Evolutionary conservation across 2,329 filamentous ascomycete genomes (phyloP), one percentile per base, ranked within the genome.

Genomic region (Zymoseptoria crescenta): DNA sequence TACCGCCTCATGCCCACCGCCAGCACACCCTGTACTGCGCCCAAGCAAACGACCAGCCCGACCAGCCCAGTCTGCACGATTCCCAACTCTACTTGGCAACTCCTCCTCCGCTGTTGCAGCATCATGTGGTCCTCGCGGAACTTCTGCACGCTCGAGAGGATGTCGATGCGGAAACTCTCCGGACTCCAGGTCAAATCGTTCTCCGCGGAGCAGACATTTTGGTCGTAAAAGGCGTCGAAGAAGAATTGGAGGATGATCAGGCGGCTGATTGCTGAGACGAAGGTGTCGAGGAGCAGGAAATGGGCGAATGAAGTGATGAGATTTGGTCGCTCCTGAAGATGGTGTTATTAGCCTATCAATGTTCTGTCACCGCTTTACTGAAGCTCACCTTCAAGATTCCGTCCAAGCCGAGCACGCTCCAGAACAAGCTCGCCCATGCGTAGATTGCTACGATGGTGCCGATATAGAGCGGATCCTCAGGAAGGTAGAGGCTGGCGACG

Each of bases 401-500:
- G 20, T 60, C 58, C 28, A 69, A 52, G 28, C 67, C 67, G 24
- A 69, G 50, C 16, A 64, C 49, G 41, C 65, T 67, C 59, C 68
- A 54, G 5, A 59, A 58, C 52, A 59, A 65, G 10, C 67, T 65
- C 19, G 65, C 65, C 67, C 65, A 70, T 21, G 67, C 66, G 56
- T 70, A 70, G 10, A 63, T 55, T 16, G 61, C 62, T 16, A 68
- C 62, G 56, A 62, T 63, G 45, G 65, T 56, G 9, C 65, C 65
- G 41, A 70, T 60, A 55, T 64, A 67, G 20, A 69, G 59, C 1
- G 68, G 67, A 52, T 70, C 68, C 56, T 66, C 60, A 20, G 68
- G 67, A 3, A 70, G 56, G 51, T 69, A 65, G 20, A 59, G 59
- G 62, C 67, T 66, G 20, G 67, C 56, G 20, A 64, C 54, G 48